Percentiles rank a stretch among this genome's conserved stretches.
Evolutionary conservation across 805 yeast species (phyloP).

Genomic region (Cyberlindnera bimundalis): DNA sequence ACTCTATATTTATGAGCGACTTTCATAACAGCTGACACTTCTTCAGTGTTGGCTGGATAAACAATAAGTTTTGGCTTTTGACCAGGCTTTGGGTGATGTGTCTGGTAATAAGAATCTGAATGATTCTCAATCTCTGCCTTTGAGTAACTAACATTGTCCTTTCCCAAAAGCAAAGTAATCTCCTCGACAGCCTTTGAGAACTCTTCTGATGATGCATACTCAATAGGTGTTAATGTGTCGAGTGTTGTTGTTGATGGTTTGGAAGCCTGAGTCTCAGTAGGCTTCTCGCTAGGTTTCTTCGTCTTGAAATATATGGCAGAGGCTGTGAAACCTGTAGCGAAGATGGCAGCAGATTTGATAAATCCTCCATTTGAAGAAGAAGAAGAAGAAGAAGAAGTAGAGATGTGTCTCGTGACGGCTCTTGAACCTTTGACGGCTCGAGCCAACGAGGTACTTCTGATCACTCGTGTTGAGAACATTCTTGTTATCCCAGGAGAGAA

Average conservation of each 20-base stretch:
- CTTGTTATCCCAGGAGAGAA: too few species aligned
- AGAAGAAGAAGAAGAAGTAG: not conserved
- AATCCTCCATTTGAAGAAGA: not conserved
- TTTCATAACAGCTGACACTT: conserved; percentile 61
- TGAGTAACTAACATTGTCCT: conserved; percentile 32
- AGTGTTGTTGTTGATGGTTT: conserved; percentile 34
- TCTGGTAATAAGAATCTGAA: conserved; percentile 57
- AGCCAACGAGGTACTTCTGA: too few species aligned
- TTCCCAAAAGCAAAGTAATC: conserved; percentile 38
- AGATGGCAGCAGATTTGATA: conserved; percentile 9
- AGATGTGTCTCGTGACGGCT: not conserved
- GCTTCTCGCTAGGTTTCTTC: not conserved
- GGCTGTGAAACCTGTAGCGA: conserved; percentile 18
- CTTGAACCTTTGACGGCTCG: not conserved
- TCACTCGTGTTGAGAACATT: not conserved
- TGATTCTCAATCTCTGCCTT: conserved; percentile 46
- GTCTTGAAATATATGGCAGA: conserved; percentile 11
- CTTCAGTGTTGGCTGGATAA: conserved; percentile 62
- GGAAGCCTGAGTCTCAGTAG: not conserved
- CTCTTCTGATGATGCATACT: conserved; percentile 38
- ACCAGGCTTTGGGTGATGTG: conserved; percentile 58
- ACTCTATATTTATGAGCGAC: conserved; percentile 56
- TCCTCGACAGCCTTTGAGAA: conserved; percentile 39
- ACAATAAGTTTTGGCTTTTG: conserved; percentile 58
- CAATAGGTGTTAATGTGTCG: conserved; percentile 34